Evolutionary conservation across 169 alveolate genomes (phyloP).

Genomic region (Eimeria falciformis): DNA sequence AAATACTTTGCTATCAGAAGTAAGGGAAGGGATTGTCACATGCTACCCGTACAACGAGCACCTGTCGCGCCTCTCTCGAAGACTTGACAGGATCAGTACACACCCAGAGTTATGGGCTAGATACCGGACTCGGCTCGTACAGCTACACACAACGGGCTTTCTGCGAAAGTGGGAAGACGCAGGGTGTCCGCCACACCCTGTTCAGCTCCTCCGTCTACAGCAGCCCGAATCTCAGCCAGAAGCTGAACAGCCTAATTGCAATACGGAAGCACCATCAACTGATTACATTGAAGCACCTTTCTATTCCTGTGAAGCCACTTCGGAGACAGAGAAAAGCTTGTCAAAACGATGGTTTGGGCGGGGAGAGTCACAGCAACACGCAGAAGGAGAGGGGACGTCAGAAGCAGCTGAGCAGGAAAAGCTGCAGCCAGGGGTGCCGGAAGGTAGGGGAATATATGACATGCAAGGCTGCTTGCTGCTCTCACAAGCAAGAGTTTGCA

Average conservation of each 20-base stretch:
- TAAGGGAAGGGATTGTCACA: not conserved
- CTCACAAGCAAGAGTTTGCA: not conserved
- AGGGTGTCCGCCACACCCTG: conserved; percentile 36
- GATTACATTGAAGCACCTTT: too few species aligned
- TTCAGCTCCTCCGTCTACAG: not conserved
- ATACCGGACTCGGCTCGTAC: conserved; percentile 32
- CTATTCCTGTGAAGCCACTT: too few species aligned
- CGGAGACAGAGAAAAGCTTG: too few species aligned
- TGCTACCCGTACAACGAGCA: conserved; percentile 46
- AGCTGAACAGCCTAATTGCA: not conserved
- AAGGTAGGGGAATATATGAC: too few species aligned
- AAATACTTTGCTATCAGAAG: not conserved
- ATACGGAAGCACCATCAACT: too few species aligned
- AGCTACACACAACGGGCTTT: conserved; percentile 1
- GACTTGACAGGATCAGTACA: not conserved
- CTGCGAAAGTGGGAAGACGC: conserved; percentile 1
- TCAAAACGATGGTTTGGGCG: not conserved
- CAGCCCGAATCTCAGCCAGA: not conserved
- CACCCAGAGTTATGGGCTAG: conserved; percentile 23
- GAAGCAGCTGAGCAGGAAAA: too few species aligned
- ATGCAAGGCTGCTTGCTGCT: too few species aligned
- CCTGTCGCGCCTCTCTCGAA: conserved; percentile 1
- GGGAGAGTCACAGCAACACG: not conserved
- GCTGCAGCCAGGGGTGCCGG: not conserved
- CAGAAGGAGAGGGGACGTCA: not conserved